Percentiles rank a stretch among this genome's conserved stretches.
These are phyloP conservation scores for Blastobotrys aristatus DNA, from an alignment of 1,139 yeast species.

Conservation along the genomic window DNA sequence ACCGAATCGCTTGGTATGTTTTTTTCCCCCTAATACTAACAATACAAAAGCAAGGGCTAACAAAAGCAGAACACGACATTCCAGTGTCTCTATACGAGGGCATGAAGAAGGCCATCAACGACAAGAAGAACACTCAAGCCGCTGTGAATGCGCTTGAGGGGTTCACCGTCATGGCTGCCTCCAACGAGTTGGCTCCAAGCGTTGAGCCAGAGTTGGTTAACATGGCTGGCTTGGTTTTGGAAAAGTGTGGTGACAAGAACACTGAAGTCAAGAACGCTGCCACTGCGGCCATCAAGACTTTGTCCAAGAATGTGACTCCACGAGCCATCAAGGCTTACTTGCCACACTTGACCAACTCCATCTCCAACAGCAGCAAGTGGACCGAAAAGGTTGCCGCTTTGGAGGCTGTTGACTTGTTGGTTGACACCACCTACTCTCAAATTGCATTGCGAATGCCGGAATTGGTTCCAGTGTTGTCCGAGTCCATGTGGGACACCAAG, in stretches of 20 bases:
- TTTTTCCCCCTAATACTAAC: too few relatives aligned
- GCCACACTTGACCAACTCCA: conserved; percentile 69
- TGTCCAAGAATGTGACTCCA: conserved; percentile 83
- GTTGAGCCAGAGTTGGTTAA: conserved; percentile 92
- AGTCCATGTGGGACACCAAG: conserved; percentile 99
- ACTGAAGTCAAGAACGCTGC: conserved; percentile 68
- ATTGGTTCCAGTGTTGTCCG: conserved; percentile 95
- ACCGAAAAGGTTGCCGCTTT: conserved; percentile 93
- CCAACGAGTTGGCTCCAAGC: conserved; percentile 75
- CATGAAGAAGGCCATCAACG: conserved; percentile 67
- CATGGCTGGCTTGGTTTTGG: conserved; percentile 63
- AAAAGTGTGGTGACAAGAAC: conserved; percentile 88
- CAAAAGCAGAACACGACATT: conserved; percentile 98
- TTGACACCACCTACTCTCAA: conserved; percentile 92
- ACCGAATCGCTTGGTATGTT: too few relatives aligned
- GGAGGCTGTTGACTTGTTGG: conserved; percentile 78
- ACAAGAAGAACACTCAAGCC: conserved; percentile 66
- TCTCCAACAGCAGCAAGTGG: conserved; percentile 85
- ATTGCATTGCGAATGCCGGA: conserved; percentile 99
- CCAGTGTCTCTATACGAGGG: conserved; percentile 83
- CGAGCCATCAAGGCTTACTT: conserved; percentile 85
- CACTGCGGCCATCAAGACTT: conserved; percentile 63
- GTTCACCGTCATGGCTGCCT: conserved; percentile 75
- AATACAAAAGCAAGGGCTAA: too few relatives aligned
- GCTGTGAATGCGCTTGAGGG: conserved; percentile 81